Evolutionary conservation across 148 eudicot species (phyloP).

Genomic region (Nepenthes mirabilis): DNA sequence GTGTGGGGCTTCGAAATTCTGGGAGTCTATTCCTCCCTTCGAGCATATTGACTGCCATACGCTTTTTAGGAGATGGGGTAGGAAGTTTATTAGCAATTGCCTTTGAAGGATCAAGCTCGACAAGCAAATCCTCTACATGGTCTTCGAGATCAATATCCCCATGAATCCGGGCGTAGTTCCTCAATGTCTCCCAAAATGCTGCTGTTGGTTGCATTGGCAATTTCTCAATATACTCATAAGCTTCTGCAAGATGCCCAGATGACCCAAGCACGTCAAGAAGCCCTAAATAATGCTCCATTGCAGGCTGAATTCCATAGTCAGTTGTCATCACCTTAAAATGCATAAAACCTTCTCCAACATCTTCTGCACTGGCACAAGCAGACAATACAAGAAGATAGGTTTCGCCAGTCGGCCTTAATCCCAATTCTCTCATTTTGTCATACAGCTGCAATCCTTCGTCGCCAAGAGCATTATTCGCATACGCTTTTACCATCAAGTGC

Average conservation of each 20-base stretch:
- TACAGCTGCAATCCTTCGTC: conserved; percentile 45
- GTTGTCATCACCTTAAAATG: conserved; percentile 52
- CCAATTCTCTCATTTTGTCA: conserved; percentile 46
- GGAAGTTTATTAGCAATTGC: conserved; percentile 42
- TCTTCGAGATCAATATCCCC: conserved; percentile 84
- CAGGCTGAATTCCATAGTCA: conserved; percentile 48
- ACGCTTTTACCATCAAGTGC: conserved; percentile 47
- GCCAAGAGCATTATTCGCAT: conserved; percentile 40
- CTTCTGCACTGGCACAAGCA: conserved; percentile 71
- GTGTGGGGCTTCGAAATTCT: conserved; percentile 53
- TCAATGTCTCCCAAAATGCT: conserved; percentile 65
- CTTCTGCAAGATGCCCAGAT: conserved; percentile 55
- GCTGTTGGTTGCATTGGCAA: conserved; percentile 51
- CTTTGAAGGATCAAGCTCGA: conserved; percentile 52
- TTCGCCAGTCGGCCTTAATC: conserved; percentile 31
- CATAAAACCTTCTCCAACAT: conserved; percentile 56
- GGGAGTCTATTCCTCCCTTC: conserved; percentile 57
- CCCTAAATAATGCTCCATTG: conserved; percentile 51
- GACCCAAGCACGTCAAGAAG: conserved; percentile 58
- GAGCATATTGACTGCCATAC: conserved; percentile 46
- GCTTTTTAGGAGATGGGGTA: conserved; percentile 65
- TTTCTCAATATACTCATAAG: conserved; percentile 43
- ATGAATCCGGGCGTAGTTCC: conserved; percentile 63
- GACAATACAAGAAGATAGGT: conserved; percentile 53
- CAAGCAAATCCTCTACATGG: conserved; percentile 50